phyloP scores from a whole-genome alignment of 768 basidiomycete species.

The Tricholoma saponaceum region DNA sequence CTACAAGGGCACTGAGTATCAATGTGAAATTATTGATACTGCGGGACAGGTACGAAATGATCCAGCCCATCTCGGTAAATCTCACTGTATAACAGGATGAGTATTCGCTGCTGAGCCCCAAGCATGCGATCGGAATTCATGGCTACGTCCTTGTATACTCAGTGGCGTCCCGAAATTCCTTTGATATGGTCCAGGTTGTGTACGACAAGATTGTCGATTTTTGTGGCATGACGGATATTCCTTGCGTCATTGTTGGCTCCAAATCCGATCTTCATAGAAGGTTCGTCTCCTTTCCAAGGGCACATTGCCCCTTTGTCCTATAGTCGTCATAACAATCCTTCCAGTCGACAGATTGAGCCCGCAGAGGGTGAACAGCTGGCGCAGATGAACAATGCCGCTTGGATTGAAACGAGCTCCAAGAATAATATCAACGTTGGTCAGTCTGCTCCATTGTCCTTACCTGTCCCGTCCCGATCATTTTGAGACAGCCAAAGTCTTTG shows the following conservation, averaged over 20 bases:
- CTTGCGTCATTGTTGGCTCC: conserved; percentile 89
- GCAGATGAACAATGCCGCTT: conserved; percentile 62
- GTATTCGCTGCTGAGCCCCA: conserved; percentile 82
- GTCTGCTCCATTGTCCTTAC: conserved; percentile 26
- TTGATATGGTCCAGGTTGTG: conserved; percentile 87
- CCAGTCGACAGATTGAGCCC: conserved; percentile 60
- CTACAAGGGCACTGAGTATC: conserved; percentile 78
- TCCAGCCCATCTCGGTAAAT: conserved; percentile 3
- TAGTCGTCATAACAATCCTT: conserved; percentile 9
- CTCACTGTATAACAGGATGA: conserved; percentile 60
- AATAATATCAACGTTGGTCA: conserved; percentile 76
- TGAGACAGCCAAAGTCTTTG: conserved; percentile 65
- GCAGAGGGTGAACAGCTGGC: conserved; percentile 72
- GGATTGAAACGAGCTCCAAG: conserved; percentile 85
- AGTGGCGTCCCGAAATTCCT: conserved; percentile 78
- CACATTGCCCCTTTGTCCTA: conserved; percentile 7
- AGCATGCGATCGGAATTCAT: conserved; percentile 91
- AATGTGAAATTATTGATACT: conserved; percentile 93
- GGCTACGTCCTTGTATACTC: conserved; percentile 94
- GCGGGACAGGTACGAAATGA: conserved; percentile 75
- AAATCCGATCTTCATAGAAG: conserved; percentile 76
- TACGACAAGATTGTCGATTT: conserved; percentile 92
- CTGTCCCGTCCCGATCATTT: conserved; percentile 1
- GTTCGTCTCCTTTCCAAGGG: conserved; percentile 38
- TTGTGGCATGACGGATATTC: conserved; percentile 75